These are phyloP conservation scores for Elsinoe perseae DNA, from an alignment of 2,329 filamentous ascomycete species.

Conservation along the genomic window DNA sequence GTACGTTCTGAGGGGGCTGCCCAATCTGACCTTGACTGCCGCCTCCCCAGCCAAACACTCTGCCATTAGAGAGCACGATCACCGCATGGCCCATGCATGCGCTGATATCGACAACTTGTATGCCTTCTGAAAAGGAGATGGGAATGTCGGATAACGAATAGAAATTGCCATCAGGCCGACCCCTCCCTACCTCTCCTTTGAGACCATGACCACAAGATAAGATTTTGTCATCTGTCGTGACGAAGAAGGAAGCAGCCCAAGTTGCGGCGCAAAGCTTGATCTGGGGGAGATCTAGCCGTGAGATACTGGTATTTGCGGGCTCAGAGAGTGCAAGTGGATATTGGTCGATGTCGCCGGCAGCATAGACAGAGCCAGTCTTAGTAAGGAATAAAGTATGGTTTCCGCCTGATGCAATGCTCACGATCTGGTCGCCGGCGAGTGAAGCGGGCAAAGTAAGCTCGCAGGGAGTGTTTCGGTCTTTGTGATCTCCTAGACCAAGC, in stretches of 20 bases:
- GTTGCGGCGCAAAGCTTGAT: slow-evolving; percentile 56
- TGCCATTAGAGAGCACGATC: slow-evolving; percentile 63
- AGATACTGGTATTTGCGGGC: not conserved
- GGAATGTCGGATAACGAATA: slow-evolving; percentile 40
- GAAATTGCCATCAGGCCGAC: slow-evolving; percentile 26
- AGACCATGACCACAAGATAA: slow-evolving; percentile 58
- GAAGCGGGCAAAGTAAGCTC: not conserved
- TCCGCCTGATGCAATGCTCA: slow-evolving; percentile 56
- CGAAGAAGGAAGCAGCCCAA: slow-evolving; percentile 67
- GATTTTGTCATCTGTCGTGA: slow-evolving; percentile 45
- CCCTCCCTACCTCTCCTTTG: slow-evolving; percentile 67
- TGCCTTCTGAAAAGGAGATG: slow-evolving; percentile 56
- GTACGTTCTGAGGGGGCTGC: slow-evolving; percentile 44
- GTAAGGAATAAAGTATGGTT: slow-evolving; percentile 77
- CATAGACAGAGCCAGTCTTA: slow-evolving; percentile 52
- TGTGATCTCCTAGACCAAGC: slow-evolving; percentile 39
- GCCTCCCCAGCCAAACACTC: slow-evolving; percentile 82
- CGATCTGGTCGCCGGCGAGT: slow-evolving; percentile 15
- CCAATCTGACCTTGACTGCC: slow-evolving; percentile 81
- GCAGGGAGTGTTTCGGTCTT: slow-evolving; percentile 34
- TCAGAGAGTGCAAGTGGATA: slow-evolving; percentile 21
- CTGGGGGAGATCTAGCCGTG: not conserved
- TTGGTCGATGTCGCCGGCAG: slow-evolving; percentile 54
- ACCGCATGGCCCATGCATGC: slow-evolving; percentile 74
- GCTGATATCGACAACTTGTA: slow-evolving; percentile 55